phyloP scores from a whole-genome alignment of 352 stramenopile genomes.

The Pythium diclinum region DNA sequence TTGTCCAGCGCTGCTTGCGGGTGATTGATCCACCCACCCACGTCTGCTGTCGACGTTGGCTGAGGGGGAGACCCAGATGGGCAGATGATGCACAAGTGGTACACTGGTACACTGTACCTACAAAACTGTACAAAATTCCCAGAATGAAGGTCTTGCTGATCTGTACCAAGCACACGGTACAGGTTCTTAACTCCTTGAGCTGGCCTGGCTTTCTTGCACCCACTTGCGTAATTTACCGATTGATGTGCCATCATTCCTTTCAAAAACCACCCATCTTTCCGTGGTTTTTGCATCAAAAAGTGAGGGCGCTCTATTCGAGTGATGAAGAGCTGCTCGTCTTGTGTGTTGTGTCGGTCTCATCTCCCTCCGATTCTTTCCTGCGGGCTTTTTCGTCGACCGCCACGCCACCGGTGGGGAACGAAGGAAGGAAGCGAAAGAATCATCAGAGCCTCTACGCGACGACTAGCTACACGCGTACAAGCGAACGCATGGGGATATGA shows the following conservation, averaged over 20 bases:
- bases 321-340: background rate
- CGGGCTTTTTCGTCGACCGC: background rate
- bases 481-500: background rate
- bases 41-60: background rate
- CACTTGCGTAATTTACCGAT: background rate
- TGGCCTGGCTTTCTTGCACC: conserved; percentile 15
- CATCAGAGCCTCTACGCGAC: no score
- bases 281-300: background rate
- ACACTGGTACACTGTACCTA: conserved; percentile 9
- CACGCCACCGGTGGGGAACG: background rate
- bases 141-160: conserved; percentile 6
- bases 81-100: background rate
- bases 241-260: background rate
- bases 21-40: background rate
- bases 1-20: background rate
- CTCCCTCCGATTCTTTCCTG: background rate
- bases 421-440: background rate
- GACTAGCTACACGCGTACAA: background rate
- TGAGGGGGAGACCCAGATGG: background rate
- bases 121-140: background rate
- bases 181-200: conserved; percentile 12
- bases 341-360: background rate
- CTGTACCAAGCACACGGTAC: conserved; percentile 16
- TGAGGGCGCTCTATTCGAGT: background rate
- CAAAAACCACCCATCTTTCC: conserved; percentile 17